Base-by-base conservation (phyloP, 2,329 filamentous ascomycete genomes). In the Aspergillus brunneoviolaceus region DNA sequence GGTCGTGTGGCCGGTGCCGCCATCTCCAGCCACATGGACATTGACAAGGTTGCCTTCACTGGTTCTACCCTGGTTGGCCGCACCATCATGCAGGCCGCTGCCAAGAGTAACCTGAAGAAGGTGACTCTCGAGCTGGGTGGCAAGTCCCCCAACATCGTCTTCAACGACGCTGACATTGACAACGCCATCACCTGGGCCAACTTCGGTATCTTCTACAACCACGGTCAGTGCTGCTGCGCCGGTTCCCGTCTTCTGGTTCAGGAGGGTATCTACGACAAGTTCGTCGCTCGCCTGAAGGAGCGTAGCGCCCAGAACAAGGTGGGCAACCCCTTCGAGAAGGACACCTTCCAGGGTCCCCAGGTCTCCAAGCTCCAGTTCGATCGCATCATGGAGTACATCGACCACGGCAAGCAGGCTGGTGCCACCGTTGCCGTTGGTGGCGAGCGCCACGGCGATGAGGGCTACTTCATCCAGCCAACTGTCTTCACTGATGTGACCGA, bases 261-360 rank as follows among this genome's bases (percentile, higher is more conserved):
- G 60, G 67, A 69, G 54, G 61, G 58, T 35, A 68, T 69, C 60
- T 63, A 69, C 58, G 67, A 69, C 60, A 68, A 68, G 63, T 94
- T 94, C 79, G 77, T 95, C 55, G 81, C 82, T 67, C 84, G 86
- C 54, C 94, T 94, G 85, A 92, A 90, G 86, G 84, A 85, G 81
- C 87, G 90, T 58, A 89, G 90, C 51, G 69, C 80, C 67, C 73
- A 84, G 78, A 94, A 93, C 84, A 83, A 86, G 71, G 88, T 94
- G 68, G 91, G 90, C 68, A 89, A 95, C 81, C 91, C 91, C 65
- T 93, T 93, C 84, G 79, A 84, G 68, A 74, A 83, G 68, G 84
- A 89, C 64, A 93, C 90, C 65, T 94, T 93, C 89, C 90, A 94
- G 80, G 91, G 91, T 53, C 91, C 91, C 42, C 90, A 93, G 80